phyloP scores from a whole-genome alignment of 2,329 filamentous ascomycete species.

The Elsinoe perseae region DNA sequence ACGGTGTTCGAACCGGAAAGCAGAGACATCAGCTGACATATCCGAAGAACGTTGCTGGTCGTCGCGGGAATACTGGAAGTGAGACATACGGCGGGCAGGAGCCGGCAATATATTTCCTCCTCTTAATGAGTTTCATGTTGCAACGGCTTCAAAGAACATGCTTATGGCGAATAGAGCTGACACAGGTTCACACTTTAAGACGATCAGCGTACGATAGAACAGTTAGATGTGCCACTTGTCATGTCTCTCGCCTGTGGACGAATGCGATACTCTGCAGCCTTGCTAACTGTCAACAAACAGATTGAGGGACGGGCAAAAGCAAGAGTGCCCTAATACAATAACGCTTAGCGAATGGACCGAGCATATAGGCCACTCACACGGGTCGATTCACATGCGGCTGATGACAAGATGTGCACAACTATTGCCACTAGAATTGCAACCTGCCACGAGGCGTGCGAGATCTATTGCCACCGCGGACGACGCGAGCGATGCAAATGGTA shows the following conservation, averaged over 20 bases:
- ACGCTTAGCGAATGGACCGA: neutral
- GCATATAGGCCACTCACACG: neutral
- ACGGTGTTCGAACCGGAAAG: neutral
- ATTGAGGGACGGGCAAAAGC: neutral
- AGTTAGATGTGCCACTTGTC: neutral
- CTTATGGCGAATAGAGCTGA: conserved; percentile 14
- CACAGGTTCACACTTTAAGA: neutral
- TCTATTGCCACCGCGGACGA: neutral
- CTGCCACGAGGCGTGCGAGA: neutral
- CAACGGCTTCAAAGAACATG: conserved; percentile 12
- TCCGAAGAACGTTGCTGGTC: neutral
- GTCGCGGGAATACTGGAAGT: neutral
- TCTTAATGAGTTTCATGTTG: conserved; percentile 8
- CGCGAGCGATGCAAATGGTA: neutral
- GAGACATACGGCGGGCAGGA: conserved; percentile 2
- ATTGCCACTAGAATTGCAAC: neutral
- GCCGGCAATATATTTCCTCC: neutral
- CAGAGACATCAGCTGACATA: conserved; percentile 9
- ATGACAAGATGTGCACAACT: neutral
- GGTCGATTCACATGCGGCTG: neutral
- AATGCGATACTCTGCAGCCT: neutral
- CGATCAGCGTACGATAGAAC: conserved; percentile 2
- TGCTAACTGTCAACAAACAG: neutral
- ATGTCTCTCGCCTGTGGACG: neutral
- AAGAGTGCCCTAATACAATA: neutral